A percentile compares a stretch with the other conserved stretches of the same genome.
Evolutionary conservation across 2,329 filamentous ascomycete species (phyloP).

Genomic region (Neoascochyta sp.): DNA sequence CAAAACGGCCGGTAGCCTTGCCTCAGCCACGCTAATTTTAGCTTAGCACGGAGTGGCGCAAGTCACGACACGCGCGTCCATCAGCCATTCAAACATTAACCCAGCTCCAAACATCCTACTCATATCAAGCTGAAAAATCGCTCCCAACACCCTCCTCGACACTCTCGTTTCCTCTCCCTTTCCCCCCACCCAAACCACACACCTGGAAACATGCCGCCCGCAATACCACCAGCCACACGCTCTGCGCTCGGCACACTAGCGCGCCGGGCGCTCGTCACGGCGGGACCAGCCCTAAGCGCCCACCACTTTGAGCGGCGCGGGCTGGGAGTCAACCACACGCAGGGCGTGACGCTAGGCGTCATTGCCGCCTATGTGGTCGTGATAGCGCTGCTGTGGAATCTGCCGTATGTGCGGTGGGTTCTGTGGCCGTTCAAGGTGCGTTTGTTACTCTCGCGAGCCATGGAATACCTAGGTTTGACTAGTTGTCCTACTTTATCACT

Average conservation of each 20-base stretch:
- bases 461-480: no score
- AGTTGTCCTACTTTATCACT: no score
- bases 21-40: conserved; percentile 11
- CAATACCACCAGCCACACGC: conserved; percentile 11
- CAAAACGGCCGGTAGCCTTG: conserved; percentile 1
- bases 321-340: conserved; percentile 62
- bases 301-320: conserved; percentile 49
- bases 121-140: background rate
- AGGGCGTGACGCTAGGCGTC: conserved; percentile 66
- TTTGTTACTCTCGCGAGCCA: conserved; percentile 2
- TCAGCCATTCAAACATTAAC: conserved; percentile 8
- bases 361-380: conserved; percentile 68
- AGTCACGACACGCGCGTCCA: conserved; percentile 12
- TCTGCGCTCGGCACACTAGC: conserved; percentile 21
- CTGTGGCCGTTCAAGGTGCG: conserved; percentile 77
- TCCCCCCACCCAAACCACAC: conserved; percentile 1
- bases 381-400: conserved; percentile 75
- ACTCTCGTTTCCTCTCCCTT: conserved; percentile 2
- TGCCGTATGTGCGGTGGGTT: conserved; percentile 70
- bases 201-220: conserved; percentile 18
- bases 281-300: conserved; percentile 24
- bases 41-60: conserved; percentile 21
- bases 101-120: background rate
- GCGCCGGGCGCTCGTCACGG: conserved; percentile 23
- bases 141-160: background rate